Percentiles rank a stretch among this genome's conserved stretches.
Evolutionary conservation across 164 flowering plant species (phyloP).

Genomic region (Vitis labrusca): DNA sequence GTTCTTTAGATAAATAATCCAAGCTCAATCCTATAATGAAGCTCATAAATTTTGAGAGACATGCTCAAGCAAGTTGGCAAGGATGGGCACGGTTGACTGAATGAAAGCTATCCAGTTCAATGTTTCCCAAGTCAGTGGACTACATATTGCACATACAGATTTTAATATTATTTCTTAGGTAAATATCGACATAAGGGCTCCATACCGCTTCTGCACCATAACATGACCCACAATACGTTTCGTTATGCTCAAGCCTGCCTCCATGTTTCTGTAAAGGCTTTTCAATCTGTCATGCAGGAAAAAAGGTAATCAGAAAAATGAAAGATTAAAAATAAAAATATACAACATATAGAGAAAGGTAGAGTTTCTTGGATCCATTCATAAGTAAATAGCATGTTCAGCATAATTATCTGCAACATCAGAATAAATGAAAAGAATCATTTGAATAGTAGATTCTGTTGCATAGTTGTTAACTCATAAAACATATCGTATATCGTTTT

Average conservation of each 20-base stretch:
- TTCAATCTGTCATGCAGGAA: constrained; percentile 57
- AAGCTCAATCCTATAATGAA: no score
- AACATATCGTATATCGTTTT: no score
- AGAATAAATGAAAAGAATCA: background rate
- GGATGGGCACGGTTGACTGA: no score
- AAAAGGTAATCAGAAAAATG: background rate
- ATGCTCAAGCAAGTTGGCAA: no score
- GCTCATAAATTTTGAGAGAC: no score
- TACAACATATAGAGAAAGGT: background rate
- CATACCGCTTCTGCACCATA: constrained; percentile 84
- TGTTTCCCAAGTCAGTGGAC: no score
- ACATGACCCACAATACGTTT: constrained; percentile 92
- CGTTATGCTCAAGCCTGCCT: constrained; percentile 94
- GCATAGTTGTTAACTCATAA: no score
- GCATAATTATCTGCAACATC: background rate
- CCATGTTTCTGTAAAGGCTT: constrained; percentile 91
- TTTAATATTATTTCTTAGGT: no score
- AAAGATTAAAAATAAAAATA: background rate
- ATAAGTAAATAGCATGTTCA: background rate
- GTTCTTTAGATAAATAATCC: no score
- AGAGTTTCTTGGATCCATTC: background rate
- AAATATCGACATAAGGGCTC: background rate
- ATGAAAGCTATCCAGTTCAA: no score
- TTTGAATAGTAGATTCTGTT: no score
- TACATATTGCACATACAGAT: no score